Base-by-base conservation (phyloP, 148 eudicot species). In the Nepenthes gracilis region DNA sequence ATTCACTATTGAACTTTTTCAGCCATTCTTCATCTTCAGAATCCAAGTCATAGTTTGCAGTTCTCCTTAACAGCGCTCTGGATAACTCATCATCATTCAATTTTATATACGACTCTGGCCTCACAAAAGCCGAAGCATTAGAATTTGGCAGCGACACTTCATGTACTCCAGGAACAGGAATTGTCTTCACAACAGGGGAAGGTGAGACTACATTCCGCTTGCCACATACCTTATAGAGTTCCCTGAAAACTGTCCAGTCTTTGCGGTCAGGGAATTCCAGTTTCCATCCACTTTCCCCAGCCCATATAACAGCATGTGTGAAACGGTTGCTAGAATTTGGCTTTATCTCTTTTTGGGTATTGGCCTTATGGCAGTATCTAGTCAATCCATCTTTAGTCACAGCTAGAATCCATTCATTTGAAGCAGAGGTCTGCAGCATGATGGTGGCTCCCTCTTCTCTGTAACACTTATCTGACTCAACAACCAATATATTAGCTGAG, bases 21-120 rank as follows among this genome's bases (percentile, higher is more conserved):
- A 93, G 77, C 95, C 95, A 93, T 40, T 73, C 77, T 55, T 93
- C 91, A 78, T 88, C 98, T 43, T 84, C 91, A 23, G 76, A 77
- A 66, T 86, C 96, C 87, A 88, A 71, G 62, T 88, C 96, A 66
- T 93, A 93, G 72, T 61, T 84, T 33, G 84, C 77, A 56, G 75
- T 72, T 65, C 67, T 79, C 81, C 78, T 84, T 15, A 63, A 76
- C 71, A 93, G 70, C 50, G 83, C 81, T 66, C 91, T 80, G 37
- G 88, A 74, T 69, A 93, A 69, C 77, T 93, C 98, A 75, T 86
- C 87, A 64, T 78, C 85, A 37, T 66, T 72, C 63, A 71, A 62
- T 57, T 64, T 71, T 33, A 93, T 88, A 74, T 88, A 93, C 43
- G 83, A 75, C 55, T 74, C 73, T 7, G 98, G 95, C 69, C 83